phyloP scores from a whole-genome alignment of 164 flowering plant species.

The Cinnamomum chago region DNA sequence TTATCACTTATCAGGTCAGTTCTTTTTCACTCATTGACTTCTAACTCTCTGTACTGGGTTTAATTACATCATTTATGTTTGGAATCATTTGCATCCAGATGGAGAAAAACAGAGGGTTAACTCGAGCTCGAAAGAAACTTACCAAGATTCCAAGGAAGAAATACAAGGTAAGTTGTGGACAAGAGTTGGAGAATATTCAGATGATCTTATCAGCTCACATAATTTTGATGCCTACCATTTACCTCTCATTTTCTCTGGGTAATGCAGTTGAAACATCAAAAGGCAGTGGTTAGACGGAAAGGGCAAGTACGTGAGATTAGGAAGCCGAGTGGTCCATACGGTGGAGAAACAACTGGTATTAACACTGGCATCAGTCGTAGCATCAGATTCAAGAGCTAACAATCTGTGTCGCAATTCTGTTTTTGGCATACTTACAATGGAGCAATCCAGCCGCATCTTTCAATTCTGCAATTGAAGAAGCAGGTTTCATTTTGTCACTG shows the following conservation, averaged over 20 bases:
- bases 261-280: constrained; percentile 64
- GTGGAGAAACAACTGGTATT: constrained; percentile 85
- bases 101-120: constrained; percentile 88
- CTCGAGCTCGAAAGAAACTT: constrained; percentile 69
- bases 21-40: not conserved
- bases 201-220: not conserved
- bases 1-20: constrained; percentile 61
- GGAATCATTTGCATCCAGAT: constrained; percentile 40
- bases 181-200: not conserved
- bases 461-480: not conserved
- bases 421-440: not conserved
- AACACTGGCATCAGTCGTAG: constrained; percentile 68
- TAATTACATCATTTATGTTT: not conserved
- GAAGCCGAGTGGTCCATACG: constrained; percentile 64
- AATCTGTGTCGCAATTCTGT: not conserved
- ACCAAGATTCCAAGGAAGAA: constrained; percentile 93
- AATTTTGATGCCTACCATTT: not conserved
- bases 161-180: constrained; percentile 54
- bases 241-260: not conserved
- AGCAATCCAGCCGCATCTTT: not conserved
- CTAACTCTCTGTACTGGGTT: not conserved
- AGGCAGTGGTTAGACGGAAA: constrained; percentile 43
- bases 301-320: constrained; percentile 75
- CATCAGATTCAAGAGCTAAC: constrained; percentile 49
- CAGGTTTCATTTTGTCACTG: no score